Evolutionary conservation across 352 stramenopile genomes (phyloP), one percentile per base, ranked within the genome.

Genomic region (Phytophthora palmivora): DNA sequence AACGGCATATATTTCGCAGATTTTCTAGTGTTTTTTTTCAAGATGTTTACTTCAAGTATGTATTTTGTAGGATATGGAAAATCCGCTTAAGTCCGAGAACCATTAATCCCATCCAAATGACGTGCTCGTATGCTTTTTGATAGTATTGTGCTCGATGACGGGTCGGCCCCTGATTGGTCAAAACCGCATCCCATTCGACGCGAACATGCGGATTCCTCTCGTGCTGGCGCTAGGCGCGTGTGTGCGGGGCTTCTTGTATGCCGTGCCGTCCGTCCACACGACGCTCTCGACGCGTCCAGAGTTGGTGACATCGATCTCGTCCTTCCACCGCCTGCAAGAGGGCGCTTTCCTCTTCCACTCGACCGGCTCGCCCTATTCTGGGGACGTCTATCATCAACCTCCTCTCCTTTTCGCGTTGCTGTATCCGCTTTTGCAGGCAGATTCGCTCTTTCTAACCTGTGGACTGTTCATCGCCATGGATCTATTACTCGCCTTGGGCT

Each of bases 321-420:
- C 84, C 12, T 78, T 92, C 36, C 57, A 64, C 18, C 81, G 87
- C 42, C 58, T 93, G 39, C 67, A 71, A 26, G 87, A 95, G 57
- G 70, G 78, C 32, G 78, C 70, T 9, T 88, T 82, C 45, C 76
- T 94, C 18, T 82, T 81, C 45, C 55, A 62, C 12, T 43, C 68
- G 22, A 64, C 57, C 1, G 73, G 78, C 8, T 85, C 80, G 16
- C 83, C 87, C 15, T 95, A 95, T 64, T 63, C 80, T 0, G 87
- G 84, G 26, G 87, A 95, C 67, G 76, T 86, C 32, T 95, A 89
- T 69, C 87, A 95, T 62, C 87, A 95, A 66, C 83, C 84, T 26
- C 81, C 84, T 58, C 79, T 95, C 32, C 71, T 92, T 24, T 90
- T 94, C 48, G 78, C 79, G 18, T 58, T 84, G 43, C 76, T 91